Conservation (phyloP, 108 stramenopile species). For the Fistulifera solaris region DNA sequence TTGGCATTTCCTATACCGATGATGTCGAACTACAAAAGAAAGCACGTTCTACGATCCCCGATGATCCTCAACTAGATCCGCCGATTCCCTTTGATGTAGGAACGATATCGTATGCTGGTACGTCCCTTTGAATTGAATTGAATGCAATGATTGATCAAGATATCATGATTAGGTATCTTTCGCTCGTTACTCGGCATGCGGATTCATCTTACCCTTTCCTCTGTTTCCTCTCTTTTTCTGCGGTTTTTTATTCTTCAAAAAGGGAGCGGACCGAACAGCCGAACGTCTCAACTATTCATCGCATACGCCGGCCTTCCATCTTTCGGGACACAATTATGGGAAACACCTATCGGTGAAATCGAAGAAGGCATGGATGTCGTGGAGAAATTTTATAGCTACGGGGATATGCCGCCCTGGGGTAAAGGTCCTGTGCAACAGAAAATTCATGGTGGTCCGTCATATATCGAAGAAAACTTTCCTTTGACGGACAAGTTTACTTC, state of each 20-base stretch:
- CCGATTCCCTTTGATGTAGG: constrained; percentile 55
- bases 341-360: constrained; percentile 76
- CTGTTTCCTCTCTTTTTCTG: neutral
- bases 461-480: constrained; percentile 63
- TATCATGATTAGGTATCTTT: no score
- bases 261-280: constrained; percentile 58
- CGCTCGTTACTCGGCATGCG: no score
- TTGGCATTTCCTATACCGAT: constrained; percentile 70
- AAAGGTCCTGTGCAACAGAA: constrained; percentile 56
- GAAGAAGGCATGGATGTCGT: constrained; percentile 46
- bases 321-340: constrained; percentile 32
- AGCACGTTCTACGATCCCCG: constrained; percentile 21
- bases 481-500: constrained; percentile 33
- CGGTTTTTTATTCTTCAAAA: constrained; percentile 20
- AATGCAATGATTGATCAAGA: no score
- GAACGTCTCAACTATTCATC: constrained; percentile 75
- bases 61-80: constrained; percentile 50
- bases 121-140: no score
- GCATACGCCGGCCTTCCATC: constrained; percentile 38
- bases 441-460: constrained; percentile 45
- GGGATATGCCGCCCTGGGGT: constrained; percentile 78
- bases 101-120: constrained; percentile 43
- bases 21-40: constrained; percentile 35
- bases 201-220: no score
- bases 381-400: constrained; percentile 60